These are phyloP conservation scores for Strobilomyces confusus DNA, from an alignment of 768 basidiomycete genomes.

Conservation along the genomic window DNA sequence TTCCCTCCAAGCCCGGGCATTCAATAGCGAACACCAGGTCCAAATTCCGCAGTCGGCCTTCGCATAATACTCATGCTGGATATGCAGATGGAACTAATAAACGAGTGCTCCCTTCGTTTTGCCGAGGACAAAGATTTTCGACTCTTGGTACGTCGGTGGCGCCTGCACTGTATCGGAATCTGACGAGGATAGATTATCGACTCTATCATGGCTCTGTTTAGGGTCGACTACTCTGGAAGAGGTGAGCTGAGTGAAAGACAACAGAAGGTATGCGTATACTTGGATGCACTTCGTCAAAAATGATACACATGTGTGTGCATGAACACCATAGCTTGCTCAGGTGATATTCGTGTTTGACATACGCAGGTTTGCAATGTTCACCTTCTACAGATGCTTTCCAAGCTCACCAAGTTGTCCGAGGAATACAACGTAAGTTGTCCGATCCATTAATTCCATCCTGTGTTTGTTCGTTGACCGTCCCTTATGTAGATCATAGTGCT, in stretches of 20 bases:
- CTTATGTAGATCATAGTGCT: slow-evolving; percentile 68
- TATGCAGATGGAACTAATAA: slow-evolving; percentile 82
- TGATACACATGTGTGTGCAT: slow-evolving; percentile 12
- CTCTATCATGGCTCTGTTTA: slow-evolving; percentile 95
- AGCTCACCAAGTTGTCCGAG: slow-evolving; percentile 86
- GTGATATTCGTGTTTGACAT: slow-evolving; percentile 33
- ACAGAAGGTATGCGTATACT: slow-evolving; percentile 58
- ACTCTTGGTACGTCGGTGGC: slow-evolving; percentile 47
- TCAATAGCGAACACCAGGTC: slow-evolving; percentile 91
- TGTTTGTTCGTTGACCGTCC: slow-evolving; percentile 2
- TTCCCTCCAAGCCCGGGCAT: slow-evolving; percentile 63
- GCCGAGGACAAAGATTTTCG: slow-evolving; percentile 86
- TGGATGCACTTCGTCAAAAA: neutral
- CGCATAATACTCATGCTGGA: slow-evolving; percentile 6
- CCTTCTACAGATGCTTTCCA: slow-evolving; percentile 73
- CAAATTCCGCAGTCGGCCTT: neutral
- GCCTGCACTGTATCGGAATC: neutral
- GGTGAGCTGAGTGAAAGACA: slow-evolving; percentile 93
- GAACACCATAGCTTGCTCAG: slow-evolving; percentile 68
- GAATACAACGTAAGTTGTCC: slow-evolving; percentile 68
- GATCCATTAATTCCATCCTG: neutral
- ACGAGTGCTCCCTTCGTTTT: slow-evolving; percentile 82
- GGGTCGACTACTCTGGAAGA: slow-evolving; percentile 89
- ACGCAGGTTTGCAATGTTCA: neutral
- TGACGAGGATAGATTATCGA: slow-evolving; percentile 70